Percentiles rank a stretch among this genome's conserved stretches.
Evolutionary conservation across 495 filamentous ascomycete species (phyloP).

Genomic region (Lophiostoma macrostomum): DNA sequence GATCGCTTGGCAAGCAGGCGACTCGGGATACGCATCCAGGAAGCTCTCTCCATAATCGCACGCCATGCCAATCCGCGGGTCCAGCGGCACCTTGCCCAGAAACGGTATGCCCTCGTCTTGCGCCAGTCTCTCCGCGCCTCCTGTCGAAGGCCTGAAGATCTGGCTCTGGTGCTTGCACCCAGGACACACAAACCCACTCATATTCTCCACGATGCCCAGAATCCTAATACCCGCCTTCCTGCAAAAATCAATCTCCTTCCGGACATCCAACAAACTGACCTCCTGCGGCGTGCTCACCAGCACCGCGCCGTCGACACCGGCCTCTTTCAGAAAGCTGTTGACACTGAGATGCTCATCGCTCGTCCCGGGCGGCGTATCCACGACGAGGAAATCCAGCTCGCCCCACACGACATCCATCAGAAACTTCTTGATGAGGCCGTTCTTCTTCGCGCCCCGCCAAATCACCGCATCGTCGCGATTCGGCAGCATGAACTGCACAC

Average conservation of each 20-base stretch:
- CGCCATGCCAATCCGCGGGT: constrained; percentile 91
- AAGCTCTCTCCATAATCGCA: constrained; percentile 98
- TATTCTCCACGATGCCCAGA: constrained; percentile 92
- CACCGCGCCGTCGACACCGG: constrained; percentile 87
- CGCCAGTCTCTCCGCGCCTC: constrained; percentile 75
- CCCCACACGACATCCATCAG: constrained; percentile 98
- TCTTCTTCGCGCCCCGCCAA: constrained; percentile 97
- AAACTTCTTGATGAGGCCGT: constrained; percentile 95
- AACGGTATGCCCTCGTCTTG: constrained; percentile 83
- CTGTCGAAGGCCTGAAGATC: constrained; percentile 90
- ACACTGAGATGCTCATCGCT: constrained; percentile 93
- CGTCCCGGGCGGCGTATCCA: constrained; percentile 94
- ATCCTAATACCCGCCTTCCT: constrained; percentile 87
- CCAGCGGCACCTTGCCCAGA: constrained; percentile 85
- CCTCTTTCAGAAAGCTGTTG: constrained; percentile 81
- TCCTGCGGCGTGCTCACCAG: constrained; percentile 95
- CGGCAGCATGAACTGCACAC: constrained; percentile 95
- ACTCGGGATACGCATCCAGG: constrained; percentile 88
- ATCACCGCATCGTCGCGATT: constrained; percentile 90
- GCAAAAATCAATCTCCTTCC: constrained; percentile 97
- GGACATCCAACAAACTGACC: constrained; percentile 84
- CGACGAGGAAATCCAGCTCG: constrained; percentile 83
- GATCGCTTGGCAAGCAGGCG: constrained; percentile 77
- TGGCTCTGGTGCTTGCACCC: constrained; percentile 76
- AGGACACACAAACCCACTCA: constrained; percentile 93